Evolutionary conservation across 2,329 filamentous ascomycete species (phyloP), one percentile per base, ranked within the genome.

Genomic region (Trichoderma simmonsii): DNA sequence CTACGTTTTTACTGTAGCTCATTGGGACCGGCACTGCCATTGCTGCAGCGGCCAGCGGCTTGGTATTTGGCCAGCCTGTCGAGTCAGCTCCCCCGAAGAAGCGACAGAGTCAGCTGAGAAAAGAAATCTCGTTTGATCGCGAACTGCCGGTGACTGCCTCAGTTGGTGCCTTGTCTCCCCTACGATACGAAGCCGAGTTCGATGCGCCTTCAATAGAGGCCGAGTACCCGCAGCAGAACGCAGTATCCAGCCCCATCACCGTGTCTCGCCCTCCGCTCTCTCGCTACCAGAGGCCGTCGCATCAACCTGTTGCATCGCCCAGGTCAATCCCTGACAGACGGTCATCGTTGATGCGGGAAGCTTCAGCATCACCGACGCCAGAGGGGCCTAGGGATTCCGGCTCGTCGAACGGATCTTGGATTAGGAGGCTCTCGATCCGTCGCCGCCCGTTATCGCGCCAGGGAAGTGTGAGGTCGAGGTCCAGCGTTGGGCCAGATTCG

Each of bases 321-420:
- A 83, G 79, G 63, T 73, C 79, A 21, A 79, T 80, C 28, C 78
- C 78, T 72, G 81, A 83, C 72, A 83, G 85, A 65, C 83, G 83
- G 28, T 85, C 85, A 1, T 79, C 84, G 56, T 80, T 82, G 64
- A 83, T 43, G 39, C 39, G 81, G 51, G 85, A 86, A 57, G 76
- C 78, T 60, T 74, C 79, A 34, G 78, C 81, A 30, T 77, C 80
- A 24, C 79, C 81, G 26, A 80, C 82, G 62, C 78, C 80, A 14
- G 87, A 89, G 72, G 81, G 81, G 74, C 78, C 82, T 51, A 83
- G 88, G 74, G 87, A 90, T 76, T 91, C 89, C 4, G 76, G 86
- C 39, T 90, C 89, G 18, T 91, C 89, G 39, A 87, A 84, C 77
- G 85, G 88, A 70, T 93, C 91, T 32, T 95, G 92, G 92, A 89